Conservation (phyloP, 352 stramenopile genomes). For the Globisporangium echinulatum region DNA sequence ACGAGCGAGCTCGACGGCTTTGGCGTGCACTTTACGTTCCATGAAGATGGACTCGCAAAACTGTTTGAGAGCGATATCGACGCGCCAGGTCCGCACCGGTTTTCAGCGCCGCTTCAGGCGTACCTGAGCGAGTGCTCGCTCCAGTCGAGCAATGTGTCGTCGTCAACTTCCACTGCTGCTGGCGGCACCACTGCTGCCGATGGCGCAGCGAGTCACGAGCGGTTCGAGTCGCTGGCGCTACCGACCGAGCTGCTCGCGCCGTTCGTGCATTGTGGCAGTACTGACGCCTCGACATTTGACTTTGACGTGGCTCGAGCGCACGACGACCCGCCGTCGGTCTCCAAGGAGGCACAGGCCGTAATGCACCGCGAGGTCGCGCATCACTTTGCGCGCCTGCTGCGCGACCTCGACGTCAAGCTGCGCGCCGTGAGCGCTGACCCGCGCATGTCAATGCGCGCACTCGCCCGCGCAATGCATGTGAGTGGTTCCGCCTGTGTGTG, state of each 20-base stretch:
- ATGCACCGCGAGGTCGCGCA: slow-evolving; percentile 23
- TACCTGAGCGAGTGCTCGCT: slow-evolving; percentile 11
- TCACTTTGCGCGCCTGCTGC: slow-evolving; percentile 33
- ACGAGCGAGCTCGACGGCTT: slow-evolving; percentile 41
- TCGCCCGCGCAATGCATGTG: slow-evolving; percentile 37
- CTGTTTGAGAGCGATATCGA: background rate
- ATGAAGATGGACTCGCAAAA: slow-evolving; percentile 22
- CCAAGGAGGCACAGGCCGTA: slow-evolving; percentile 14
- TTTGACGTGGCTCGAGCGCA: background rate
- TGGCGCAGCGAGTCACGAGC: slow-evolving; percentile 15
- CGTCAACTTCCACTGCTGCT: no score
- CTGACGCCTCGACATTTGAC: background rate
- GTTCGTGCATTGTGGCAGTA: background rate
- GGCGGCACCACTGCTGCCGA: no score
- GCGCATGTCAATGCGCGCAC: slow-evolving; percentile 22
- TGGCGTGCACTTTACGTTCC: slow-evolving; percentile 41
- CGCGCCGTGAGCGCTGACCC: slow-evolving; percentile 18
- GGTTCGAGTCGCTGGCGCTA: slow-evolving; percentile 14
- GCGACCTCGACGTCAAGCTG: slow-evolving; percentile 30
- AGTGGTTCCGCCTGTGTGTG: slow-evolving; percentile 3
- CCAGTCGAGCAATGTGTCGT: background rate
- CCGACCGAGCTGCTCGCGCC: slow-evolving; percentile 7
- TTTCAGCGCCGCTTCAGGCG: slow-evolving; percentile 8
- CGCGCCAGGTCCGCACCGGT: slow-evolving; percentile 7
- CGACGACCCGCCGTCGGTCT: slow-evolving; percentile 25